These are phyloP conservation scores for Saccharomycopsis sp. DNA, from an alignment of 805 yeast genomes.

Conservation along the genomic window DNA sequence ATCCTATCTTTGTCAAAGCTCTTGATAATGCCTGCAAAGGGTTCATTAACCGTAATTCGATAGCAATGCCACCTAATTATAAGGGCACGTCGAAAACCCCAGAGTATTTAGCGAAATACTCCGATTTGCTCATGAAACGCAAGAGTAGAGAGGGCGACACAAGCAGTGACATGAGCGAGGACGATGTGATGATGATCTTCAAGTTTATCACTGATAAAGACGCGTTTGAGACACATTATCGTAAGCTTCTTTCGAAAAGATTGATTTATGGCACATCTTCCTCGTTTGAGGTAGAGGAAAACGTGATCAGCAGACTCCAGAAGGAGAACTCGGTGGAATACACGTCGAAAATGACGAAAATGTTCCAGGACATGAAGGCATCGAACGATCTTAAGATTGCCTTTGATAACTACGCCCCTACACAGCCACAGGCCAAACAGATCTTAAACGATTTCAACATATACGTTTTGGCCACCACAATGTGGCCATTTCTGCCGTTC, in stretches of 20 bases:
- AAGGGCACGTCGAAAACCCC: constrained; percentile 71
- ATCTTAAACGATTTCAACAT: constrained; percentile 55
- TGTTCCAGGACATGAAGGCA: constrained; percentile 90
- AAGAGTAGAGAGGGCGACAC: constrained; percentile 62
- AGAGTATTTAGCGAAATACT: constrained; percentile 82
- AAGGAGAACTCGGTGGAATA: constrained; percentile 88
- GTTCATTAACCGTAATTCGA: constrained; percentile 74
- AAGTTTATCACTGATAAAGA: constrained; percentile 89
- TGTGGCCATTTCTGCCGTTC: constrained; percentile 72
- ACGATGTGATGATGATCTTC: constrained; percentile 81
- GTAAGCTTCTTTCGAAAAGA: constrained; percentile 83
- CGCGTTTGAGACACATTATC: constrained; percentile 87
- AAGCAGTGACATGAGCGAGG: constrained; percentile 66
- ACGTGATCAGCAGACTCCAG: constrained; percentile 77
- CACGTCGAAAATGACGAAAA: constrained; percentile 86
- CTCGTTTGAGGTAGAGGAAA: constrained; percentile 74
- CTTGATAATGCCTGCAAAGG: constrained; percentile 83
- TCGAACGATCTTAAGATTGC: constrained; percentile 66
- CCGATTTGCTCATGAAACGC: constrained; percentile 76
- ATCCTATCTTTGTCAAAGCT: constrained; percentile 76
- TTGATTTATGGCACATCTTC: constrained; percentile 81
- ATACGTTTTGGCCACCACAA: constrained; percentile 74
- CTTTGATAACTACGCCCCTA: constrained; percentile 44
- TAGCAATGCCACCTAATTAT: constrained; percentile 57
- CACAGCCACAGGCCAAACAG: constrained; percentile 29